Conservation (phyloP, 768 basidiomycete genomes). For the Auricularia heimuer region DNA sequence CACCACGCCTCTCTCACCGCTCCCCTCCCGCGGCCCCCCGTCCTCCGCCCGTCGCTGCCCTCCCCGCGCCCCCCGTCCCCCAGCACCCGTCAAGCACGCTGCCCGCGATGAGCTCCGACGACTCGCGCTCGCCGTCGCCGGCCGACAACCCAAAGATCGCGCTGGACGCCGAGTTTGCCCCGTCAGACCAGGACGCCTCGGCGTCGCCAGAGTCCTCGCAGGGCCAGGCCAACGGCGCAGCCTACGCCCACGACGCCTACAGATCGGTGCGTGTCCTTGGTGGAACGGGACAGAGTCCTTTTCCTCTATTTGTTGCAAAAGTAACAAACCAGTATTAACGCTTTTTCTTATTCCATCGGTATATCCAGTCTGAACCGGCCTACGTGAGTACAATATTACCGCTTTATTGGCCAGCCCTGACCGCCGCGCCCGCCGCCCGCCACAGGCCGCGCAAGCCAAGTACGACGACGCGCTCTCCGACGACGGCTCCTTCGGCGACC, state of each 20-base stretch:
- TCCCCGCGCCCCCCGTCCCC: background rate
- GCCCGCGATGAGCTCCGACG: background rate
- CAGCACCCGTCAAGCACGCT: background rate
- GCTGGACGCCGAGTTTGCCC: background rate
- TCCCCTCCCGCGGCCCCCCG: background rate
- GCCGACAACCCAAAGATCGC: background rate
- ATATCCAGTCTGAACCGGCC: background rate
- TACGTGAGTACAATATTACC: background rate
- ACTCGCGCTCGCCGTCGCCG: background rate
- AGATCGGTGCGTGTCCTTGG: background rate
- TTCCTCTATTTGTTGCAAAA: background rate
- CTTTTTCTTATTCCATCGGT: background rate
- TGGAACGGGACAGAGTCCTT: background rate
- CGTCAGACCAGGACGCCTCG: background rate
- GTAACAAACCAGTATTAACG: background rate
- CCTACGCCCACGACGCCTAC: background rate
- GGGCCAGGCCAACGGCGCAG: conserved; percentile 2
- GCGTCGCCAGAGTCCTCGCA: background rate
- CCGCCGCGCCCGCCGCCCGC: background rate
- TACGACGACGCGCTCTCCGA: conserved; percentile 12
- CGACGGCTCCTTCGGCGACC: conserved; percentile 9
- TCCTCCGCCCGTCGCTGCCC: background rate
- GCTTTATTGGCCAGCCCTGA: background rate
- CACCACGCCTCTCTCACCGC: background rate
- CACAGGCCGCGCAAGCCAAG: background rate